Conservation (phyloP, 305 asterid genomes). For the Fraxinus sp. region DNA sequence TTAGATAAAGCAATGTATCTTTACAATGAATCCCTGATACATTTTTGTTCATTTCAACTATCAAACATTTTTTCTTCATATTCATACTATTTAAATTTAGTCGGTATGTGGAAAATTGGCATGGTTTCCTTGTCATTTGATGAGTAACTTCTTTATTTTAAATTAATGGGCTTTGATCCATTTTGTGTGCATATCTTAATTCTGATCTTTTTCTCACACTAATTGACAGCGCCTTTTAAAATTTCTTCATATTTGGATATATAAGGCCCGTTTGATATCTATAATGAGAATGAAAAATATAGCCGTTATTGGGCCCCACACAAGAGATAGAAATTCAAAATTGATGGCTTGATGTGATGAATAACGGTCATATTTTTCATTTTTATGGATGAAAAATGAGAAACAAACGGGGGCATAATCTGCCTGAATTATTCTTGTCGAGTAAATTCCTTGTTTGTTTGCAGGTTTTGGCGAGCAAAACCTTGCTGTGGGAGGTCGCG, state of each 20-base stretch:
- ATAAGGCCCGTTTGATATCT: too few species aligned
- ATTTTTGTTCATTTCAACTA: neutral
- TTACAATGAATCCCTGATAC: constrained; percentile 9
- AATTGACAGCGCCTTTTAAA: neutral
- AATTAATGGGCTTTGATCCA: constrained; percentile 5
- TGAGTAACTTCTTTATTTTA: neutral
- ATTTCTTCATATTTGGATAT: neutral
- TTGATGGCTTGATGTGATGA: too few species aligned
- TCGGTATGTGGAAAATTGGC: neutral
- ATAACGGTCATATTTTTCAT: too few species aligned
- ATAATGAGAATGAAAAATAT: too few species aligned
- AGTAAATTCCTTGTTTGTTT: neutral
- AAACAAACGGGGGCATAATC: neutral
- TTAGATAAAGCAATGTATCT: constrained; percentile 16
- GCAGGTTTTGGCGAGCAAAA: constrained; percentile 78
- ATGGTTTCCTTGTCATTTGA: neutral
- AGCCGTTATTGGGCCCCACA: too few species aligned
- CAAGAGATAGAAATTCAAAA: too few species aligned
- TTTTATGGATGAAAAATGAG: too few species aligned
- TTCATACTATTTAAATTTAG: neutral
- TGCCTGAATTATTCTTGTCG: neutral
- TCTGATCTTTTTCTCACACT: neutral
- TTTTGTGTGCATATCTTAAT: neutral
- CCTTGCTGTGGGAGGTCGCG: constrained; percentile 49
- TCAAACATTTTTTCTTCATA: neutral